Evolutionary conservation across 441 rosid genomes (phyloP).

Genomic region (Capsella rubella): DNA sequence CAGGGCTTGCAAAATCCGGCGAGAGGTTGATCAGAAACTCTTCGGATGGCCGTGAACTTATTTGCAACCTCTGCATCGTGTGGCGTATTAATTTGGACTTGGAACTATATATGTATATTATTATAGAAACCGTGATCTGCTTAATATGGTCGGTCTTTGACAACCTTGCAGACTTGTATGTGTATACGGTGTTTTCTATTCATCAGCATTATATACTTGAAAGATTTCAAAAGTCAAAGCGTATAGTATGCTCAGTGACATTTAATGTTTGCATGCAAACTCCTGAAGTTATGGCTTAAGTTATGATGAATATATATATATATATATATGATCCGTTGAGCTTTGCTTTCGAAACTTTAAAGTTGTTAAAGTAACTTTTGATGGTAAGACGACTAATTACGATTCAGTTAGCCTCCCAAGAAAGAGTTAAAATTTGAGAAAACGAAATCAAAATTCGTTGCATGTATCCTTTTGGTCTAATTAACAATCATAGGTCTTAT

Average conservation of each 20-base stretch:
- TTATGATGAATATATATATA: slow-evolving; percentile 29
- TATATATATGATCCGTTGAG: background rate
- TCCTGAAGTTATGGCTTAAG: slow-evolving; percentile 45
- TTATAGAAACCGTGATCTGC: background rate
- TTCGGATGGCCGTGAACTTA: slow-evolving; percentile 50
- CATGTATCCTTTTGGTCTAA: background rate
- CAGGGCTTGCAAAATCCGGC: slow-evolving; percentile 26
- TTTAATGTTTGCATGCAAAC: slow-evolving; percentile 37
- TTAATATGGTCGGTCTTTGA: background rate
- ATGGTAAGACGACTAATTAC: slow-evolving; percentile 4
- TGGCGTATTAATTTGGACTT: slow-evolving; percentile 4
- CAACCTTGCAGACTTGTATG: background rate
- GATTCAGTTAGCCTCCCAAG: slow-evolving; percentile 29
- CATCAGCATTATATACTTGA: slow-evolving; percentile 13
- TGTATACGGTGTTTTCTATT: background rate
- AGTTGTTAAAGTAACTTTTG: slow-evolving; percentile 12
- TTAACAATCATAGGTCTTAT: background rate
- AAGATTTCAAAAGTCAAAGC: slow-evolving; percentile 38
- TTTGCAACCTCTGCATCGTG: slow-evolving; percentile 55
- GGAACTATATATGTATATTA: background rate
- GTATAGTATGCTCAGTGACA: slow-evolving; percentile 3
- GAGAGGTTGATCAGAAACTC: slow-evolving; percentile 53
- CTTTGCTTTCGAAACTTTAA: slow-evolving; percentile 37
- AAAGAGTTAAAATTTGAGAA: background rate
- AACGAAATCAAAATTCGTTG: background rate